A percentile compares a stretch with the other conserved stretches of the same genome.
Evolutionary conservation across 768 basidiomycete genomes (phyloP).

Genomic region (Auriscalpium vulgare): DNA sequence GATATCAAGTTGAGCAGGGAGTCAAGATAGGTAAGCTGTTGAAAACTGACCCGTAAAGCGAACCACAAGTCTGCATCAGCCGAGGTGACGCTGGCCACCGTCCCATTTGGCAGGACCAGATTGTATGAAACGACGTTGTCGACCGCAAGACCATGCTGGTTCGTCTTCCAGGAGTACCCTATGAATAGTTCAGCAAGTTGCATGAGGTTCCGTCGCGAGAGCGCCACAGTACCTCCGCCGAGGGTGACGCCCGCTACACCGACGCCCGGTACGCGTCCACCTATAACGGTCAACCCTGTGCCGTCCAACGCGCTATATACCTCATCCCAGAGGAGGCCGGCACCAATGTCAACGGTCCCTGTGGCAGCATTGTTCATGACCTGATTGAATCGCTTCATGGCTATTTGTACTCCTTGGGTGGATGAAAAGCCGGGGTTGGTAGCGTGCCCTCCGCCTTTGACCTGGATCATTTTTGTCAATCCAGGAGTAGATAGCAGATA

Average conservation of each 20-base stretch:
- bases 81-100: conserved; percentile 1
- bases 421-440: conserved; percentile 19
- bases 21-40: no score
- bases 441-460: conserved; percentile 21
- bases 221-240: conserved; percentile 16
- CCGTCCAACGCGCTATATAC: conserved; percentile 15
- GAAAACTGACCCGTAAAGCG: conserved; percentile 3
- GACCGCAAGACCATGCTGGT: conserved; percentile 24
- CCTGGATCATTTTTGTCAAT: neutral
- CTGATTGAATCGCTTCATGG: conserved; percentile 16
- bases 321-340: conserved; percentile 22
- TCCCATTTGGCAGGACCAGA: conserved; percentile 25
- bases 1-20: no score
- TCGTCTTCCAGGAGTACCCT: conserved; percentile 27
- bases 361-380: neutral
- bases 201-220: neutral
- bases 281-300: conserved; percentile 15
- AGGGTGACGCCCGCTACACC: conserved; percentile 21
- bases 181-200: no score
- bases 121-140: conserved; percentile 25
- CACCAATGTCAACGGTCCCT: conserved; percentile 11
- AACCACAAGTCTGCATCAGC: conserved; percentile 8
- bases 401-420: conserved; percentile 21
- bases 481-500: neutral
- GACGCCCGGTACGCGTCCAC: conserved; percentile 17